Conservation (phyloP, 2,329 filamentous ascomycete genomes). For the Microsporum canis region DNA sequence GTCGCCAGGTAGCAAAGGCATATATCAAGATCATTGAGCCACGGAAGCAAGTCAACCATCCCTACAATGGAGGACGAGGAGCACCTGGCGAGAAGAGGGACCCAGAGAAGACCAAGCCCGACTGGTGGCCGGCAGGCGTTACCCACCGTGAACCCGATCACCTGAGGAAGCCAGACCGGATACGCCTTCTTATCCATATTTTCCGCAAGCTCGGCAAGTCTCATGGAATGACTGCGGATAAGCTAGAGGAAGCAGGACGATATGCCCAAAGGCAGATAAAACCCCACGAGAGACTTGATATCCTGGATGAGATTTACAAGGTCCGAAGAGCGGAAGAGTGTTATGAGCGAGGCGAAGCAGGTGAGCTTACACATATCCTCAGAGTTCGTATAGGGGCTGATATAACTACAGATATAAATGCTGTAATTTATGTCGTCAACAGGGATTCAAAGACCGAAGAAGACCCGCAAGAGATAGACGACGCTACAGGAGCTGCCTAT, state of each 20-base stretch:
- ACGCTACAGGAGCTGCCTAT: not conserved
- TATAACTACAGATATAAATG: slow-evolving; percentile 21
- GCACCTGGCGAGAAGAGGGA: slow-evolving; percentile 30
- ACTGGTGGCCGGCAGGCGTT: slow-evolving; percentile 16
- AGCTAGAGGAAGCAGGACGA: slow-evolving; percentile 30
- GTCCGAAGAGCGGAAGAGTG: slow-evolving; percentile 26
- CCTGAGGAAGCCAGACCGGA: slow-evolving; percentile 34
- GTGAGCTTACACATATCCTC: slow-evolving; percentile 24
- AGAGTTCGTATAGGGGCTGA: not conserved
- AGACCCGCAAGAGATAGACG: slow-evolving; percentile 1
- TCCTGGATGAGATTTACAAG: slow-evolving; percentile 30
- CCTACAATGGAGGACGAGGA: slow-evolving; percentile 38
- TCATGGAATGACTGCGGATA: slow-evolving; percentile 27
- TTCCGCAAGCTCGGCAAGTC: slow-evolving; percentile 26
- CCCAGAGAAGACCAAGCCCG: slow-evolving; percentile 34
- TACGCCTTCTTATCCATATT: slow-evolving; percentile 32
- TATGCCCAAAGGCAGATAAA: slow-evolving; percentile 28
- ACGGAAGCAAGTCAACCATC: slow-evolving; percentile 38
- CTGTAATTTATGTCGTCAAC: slow-evolving; percentile 30
- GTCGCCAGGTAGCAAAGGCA: slow-evolving; percentile 35
- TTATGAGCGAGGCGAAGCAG: slow-evolving; percentile 32
- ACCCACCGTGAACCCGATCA: slow-evolving; percentile 41
- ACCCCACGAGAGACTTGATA: slow-evolving; percentile 25
- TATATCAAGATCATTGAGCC: slow-evolving; percentile 28
- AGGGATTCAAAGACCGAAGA: slow-evolving; percentile 19